phyloP scores from a whole-genome alignment of 805 yeast species.

The Tetrapisispora namnaoensis region DNA sequence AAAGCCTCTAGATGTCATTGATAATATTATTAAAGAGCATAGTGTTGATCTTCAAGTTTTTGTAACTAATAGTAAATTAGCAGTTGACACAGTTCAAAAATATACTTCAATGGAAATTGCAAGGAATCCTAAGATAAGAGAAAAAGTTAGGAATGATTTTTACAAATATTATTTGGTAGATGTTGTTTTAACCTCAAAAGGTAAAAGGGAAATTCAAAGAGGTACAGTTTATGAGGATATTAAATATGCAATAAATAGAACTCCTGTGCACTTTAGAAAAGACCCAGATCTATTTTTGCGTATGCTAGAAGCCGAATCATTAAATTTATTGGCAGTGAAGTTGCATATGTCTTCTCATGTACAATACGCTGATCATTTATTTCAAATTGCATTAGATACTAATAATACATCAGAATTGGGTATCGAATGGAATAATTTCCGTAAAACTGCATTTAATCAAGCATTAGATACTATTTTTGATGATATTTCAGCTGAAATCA shows the following conservation, averaged over 20 bases:
- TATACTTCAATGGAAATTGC: slow-evolving; percentile 71
- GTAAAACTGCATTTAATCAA: slow-evolving; percentile 54
- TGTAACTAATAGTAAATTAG: slow-evolving; percentile 44
- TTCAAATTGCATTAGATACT: slow-evolving; percentile 50
- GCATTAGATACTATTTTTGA: slow-evolving; percentile 63
- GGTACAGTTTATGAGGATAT: slow-evolving; percentile 79
- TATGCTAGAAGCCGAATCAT: slow-evolving; percentile 84
- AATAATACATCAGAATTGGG: slow-evolving; percentile 73
- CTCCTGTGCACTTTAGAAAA: slow-evolving; percentile 60
- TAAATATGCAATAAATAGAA: slow-evolving; percentile 79
- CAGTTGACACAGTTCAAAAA: slow-evolving; percentile 62
- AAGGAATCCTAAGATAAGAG: slow-evolving; percentile 72
- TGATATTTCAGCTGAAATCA: slow-evolving; percentile 61
- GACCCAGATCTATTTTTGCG: slow-evolving; percentile 77
- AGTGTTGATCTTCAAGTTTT: slow-evolving; percentile 31
- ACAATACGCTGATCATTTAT: slow-evolving; percentile 36
- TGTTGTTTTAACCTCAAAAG: slow-evolving; percentile 75
- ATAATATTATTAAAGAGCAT: slow-evolving; percentile 29
- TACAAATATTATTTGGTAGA: slow-evolving; percentile 57
- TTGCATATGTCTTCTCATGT: slow-evolving; percentile 38
- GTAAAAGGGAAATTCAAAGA: slow-evolving; percentile 64
- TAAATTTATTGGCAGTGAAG: slow-evolving; percentile 60
- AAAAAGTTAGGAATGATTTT: slow-evolving; percentile 53
- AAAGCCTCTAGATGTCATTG: slow-evolving; percentile 53
- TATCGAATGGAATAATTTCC: slow-evolving; percentile 68